phyloP scores from a whole-genome alignment of 2,329 filamentous ascomycete species.

The Davidsoniella australis region DNA sequence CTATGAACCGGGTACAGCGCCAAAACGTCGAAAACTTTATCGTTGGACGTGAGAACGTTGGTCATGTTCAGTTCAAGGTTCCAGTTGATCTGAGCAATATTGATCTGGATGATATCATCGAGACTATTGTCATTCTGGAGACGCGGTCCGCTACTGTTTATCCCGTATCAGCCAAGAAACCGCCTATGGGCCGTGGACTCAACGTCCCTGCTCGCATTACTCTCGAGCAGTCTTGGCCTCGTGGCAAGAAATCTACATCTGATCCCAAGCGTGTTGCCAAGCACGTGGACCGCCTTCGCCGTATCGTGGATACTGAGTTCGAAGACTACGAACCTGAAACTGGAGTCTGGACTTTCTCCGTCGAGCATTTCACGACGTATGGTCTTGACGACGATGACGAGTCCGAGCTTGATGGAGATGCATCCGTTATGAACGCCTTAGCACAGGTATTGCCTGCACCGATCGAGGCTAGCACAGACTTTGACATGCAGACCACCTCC shows the following conservation, averaged over 20 bases:
- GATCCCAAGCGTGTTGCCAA: constrained; percentile 54
- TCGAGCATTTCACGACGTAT: constrained; percentile 96
- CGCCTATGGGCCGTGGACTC: constrained; percentile 67
- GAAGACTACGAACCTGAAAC: constrained; percentile 61
- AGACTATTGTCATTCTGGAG: constrained; percentile 57
- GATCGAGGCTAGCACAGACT: background rate
- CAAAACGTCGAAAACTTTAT: constrained; percentile 57
- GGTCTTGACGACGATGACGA: constrained; percentile 70
- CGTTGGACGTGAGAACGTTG: constrained; percentile 69
- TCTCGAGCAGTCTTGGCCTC: constrained; percentile 88
- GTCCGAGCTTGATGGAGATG: constrained; percentile 28
- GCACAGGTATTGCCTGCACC: background rate
- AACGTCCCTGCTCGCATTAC: constrained; percentile 80
- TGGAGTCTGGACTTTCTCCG: constrained; percentile 78
- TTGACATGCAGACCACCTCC: background rate
- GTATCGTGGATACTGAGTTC: constrained; percentile 66
- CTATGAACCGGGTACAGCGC: constrained; percentile 65
- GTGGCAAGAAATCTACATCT: constrained; percentile 37
- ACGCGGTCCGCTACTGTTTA: constrained; percentile 81
- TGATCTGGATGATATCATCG: constrained; percentile 64
- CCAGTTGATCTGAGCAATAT: constrained; percentile 69
- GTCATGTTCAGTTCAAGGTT: constrained; percentile 63
- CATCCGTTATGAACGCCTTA: background rate
- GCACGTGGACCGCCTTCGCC: constrained; percentile 67
- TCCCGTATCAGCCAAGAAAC: constrained; percentile 57